Evolutionary conservation across 306 rosid genomes (phyloP).

Genomic region (Castanospermum australe): DNA sequence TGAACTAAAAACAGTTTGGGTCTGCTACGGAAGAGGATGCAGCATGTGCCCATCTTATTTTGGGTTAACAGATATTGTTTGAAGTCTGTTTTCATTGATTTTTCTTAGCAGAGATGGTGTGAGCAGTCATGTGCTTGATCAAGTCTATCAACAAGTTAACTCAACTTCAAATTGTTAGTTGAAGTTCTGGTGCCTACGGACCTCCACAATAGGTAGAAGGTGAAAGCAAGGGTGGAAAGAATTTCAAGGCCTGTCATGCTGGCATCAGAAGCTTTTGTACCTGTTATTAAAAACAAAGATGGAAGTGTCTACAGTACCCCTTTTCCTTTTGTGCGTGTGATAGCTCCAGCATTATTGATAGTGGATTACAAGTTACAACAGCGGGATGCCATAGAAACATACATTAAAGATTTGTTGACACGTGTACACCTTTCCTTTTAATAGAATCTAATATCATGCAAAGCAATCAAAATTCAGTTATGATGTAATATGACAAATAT

Average conservation of each 20-base stretch:
- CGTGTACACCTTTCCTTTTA: neutral
- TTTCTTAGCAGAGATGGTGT: constrained; percentile 12
- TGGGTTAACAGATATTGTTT: no score
- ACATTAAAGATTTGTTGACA: neutral
- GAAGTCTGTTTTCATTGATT: neutral
- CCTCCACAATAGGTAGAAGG: constrained; percentile 36
- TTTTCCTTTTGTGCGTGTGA: no score
- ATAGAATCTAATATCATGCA: neutral
- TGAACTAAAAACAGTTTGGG: neutral
- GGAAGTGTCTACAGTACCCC: no score
- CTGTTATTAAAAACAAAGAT: no score
- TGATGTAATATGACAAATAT: neutral
- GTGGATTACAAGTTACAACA: no score
- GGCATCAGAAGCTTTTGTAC: no score
- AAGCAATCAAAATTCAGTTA: neutral
- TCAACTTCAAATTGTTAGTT: constrained; percentile 30
- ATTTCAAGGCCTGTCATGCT: no score
- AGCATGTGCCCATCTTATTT: neutral
- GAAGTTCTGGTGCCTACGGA: constrained; percentile 10
- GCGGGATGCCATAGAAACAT: no score
- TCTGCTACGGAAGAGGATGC: neutral
- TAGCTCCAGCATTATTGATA: no score
- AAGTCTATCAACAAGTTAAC: constrained; percentile 35
- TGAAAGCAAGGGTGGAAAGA: constrained; percentile 34
- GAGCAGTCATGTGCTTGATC: constrained; percentile 25